Evolutionary conservation across 768 basidiomycete species (phyloP).

Genomic region (Macrolepiota dolichaula): DNA sequence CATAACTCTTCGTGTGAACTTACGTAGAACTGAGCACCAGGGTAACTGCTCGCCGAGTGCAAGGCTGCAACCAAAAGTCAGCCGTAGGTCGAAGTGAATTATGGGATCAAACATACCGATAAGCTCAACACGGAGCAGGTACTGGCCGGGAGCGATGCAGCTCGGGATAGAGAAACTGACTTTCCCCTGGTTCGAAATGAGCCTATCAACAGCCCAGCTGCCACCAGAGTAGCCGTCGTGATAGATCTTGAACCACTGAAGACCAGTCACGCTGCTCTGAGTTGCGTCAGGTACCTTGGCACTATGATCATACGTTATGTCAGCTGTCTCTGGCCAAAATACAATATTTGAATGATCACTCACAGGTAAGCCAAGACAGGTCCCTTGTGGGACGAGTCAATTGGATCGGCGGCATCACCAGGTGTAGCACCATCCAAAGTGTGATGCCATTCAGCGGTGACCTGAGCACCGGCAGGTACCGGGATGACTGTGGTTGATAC

Average conservation of each 20-base stretch:
- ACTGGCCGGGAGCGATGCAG: slow-evolving; percentile 46
- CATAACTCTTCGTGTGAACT: slow-evolving; percentile 16
- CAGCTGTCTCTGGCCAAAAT: background rate
- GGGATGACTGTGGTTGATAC: slow-evolving; percentile 41
- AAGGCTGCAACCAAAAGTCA: slow-evolving; percentile 28
- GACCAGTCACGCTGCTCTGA: slow-evolving; percentile 43
- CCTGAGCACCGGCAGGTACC: slow-evolving; percentile 48
- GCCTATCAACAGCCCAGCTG: slow-evolving; percentile 43
- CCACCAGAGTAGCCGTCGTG: slow-evolving; percentile 36
- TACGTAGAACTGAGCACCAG: slow-evolving; percentile 58
- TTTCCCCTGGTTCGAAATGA: slow-evolving; percentile 47
- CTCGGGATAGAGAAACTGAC: slow-evolving; percentile 42
- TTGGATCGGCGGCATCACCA: slow-evolving; percentile 40
- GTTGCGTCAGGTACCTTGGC: slow-evolving; percentile 43
- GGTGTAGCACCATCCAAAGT: slow-evolving; percentile 39
- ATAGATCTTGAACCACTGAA: slow-evolving; percentile 54
- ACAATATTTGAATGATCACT: slow-evolving; percentile 13
- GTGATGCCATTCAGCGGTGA: slow-evolving; percentile 54
- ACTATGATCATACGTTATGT: slow-evolving; percentile 23
- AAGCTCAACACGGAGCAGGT: slow-evolving; percentile 48
- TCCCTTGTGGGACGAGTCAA: slow-evolving; percentile 52
- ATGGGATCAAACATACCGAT: slow-evolving; percentile 35
- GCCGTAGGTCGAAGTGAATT: background rate
- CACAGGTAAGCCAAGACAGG: slow-evolving; percentile 51
- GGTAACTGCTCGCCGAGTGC: slow-evolving; percentile 41